Evolutionary conservation across 2,329 filamentous ascomycete genomes (phyloP).

Genomic region (Trichoderma afroharzianum): DNA sequence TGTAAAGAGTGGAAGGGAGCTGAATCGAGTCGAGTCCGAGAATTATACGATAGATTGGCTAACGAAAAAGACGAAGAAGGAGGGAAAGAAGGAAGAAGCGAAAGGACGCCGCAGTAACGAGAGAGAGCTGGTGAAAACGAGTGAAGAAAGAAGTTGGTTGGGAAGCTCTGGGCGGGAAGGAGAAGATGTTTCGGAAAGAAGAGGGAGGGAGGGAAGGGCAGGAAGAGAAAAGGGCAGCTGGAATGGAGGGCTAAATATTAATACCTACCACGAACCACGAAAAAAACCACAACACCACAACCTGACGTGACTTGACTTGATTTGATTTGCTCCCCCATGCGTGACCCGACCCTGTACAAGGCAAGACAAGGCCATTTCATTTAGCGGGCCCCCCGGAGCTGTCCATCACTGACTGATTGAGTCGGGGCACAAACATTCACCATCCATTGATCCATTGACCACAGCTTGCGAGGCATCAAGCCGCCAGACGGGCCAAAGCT

Average conservation of each 20-base stretch:
- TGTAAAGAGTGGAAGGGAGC: slow-evolving; percentile 5
- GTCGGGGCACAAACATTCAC: background rate
- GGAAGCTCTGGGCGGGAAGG: slow-evolving; percentile 17
- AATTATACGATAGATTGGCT: background rate
- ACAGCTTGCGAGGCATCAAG: background rate
- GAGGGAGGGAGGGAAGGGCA: slow-evolving; percentile 8
- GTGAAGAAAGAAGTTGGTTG: slow-evolving; percentile 24
- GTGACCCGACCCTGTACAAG: background rate
- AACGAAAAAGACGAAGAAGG: slow-evolving; percentile 18
- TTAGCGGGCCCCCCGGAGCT: background rate
- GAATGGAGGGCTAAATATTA: slow-evolving; percentile 11
- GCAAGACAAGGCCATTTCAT: background rate
- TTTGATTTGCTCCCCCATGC: background rate
- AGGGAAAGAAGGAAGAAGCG: slow-evolving; percentile 11
- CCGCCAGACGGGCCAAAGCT: background rate
- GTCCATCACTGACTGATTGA: background rate
- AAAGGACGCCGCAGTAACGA: slow-evolving; percentile 35
- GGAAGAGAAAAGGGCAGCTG: slow-evolving; percentile 9
- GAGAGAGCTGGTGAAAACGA: slow-evolving; percentile 26
- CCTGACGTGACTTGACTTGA: background rate
- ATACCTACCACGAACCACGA: slow-evolving; percentile 1
- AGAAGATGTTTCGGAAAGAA: slow-evolving; percentile 9
- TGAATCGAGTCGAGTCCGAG: background rate
- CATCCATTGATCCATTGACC: background rate
- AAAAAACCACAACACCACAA: background rate